phyloP scores from a whole-genome alignment of 2,329 filamentous ascomycete genomes.

The Pezicula radicicola region DNA sequence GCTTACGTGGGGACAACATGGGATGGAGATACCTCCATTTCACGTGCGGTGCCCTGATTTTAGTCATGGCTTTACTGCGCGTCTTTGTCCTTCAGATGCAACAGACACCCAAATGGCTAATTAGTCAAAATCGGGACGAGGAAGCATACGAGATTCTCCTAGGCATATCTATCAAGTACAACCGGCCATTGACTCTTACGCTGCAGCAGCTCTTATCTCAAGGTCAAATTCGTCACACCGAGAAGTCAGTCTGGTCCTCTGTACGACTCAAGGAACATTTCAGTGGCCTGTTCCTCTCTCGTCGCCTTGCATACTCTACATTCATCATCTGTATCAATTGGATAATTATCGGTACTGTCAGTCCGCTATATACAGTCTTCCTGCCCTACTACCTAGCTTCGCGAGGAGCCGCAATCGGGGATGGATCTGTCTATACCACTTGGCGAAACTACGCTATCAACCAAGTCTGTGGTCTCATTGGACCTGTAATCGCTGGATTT shows the following conservation, averaged over 20 bases:
- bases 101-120: conserved; percentile 1
- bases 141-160: conserved; percentile 2
- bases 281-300: conserved; percentile 50
- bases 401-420: conserved; percentile 32
- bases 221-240: conserved; percentile 1
- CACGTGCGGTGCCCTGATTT: conserved; percentile 40
- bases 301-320: conserved; percentile 47
- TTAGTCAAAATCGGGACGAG: conserved; percentile 4
- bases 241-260: conserved; percentile 2
- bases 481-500: conserved; percentile 5
- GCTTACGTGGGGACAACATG: conserved; percentile 42
- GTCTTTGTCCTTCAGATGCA: conserved; percentile 24
- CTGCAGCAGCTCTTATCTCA: conserved; percentile 16
- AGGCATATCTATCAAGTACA: background rate
- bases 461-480: conserved; percentile 2
- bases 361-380: conserved; percentile 53
- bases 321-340: conserved; percentile 48
- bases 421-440: background rate
- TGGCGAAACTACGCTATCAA: conserved; percentile 7
- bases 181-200: background rate
- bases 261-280: conserved; percentile 36
- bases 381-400: conserved; percentile 48
- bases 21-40: conserved; percentile 50
- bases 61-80: conserved; percentile 35
- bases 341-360: conserved; percentile 53